phyloP scores from a whole-genome alignment of 331 rosid genomes.

The Saraca asoca region DNA sequence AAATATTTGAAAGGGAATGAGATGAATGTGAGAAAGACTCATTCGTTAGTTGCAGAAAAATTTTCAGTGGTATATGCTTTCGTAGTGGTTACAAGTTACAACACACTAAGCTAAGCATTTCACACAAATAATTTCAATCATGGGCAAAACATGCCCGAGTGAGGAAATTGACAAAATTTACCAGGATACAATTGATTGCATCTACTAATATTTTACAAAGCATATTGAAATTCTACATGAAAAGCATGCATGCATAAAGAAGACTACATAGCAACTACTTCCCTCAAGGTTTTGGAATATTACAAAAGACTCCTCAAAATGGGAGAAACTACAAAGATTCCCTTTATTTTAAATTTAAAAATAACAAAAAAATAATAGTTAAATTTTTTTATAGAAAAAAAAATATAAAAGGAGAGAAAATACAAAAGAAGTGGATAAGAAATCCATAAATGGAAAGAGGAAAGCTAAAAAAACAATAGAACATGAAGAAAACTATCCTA shows the following conservation, averaged over 20 bases:
- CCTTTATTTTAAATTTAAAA: too few relatives aligned
- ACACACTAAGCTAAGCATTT: conserved; percentile 2
- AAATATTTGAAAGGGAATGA: conserved; percentile 14
- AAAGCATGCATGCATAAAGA: background rate
- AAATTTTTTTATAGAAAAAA: too few relatives aligned
- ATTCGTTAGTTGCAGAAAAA: background rate
- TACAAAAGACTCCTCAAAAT: too few relatives aligned
- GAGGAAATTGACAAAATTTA: conserved; percentile 15
- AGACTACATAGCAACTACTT: too few relatives aligned
- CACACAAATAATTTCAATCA: conserved; percentile 12
- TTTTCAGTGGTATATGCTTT: background rate
- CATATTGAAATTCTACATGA: conserved; percentile 10
- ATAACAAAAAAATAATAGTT: too few relatives aligned
- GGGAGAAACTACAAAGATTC: too few relatives aligned
- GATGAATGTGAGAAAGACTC: conserved; percentile 1
- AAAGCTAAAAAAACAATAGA: too few relatives aligned
- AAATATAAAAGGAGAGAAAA: too few relatives aligned
- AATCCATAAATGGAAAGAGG: too few relatives aligned
- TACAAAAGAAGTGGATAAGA: too few relatives aligned
- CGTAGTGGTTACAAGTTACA: conserved; percentile 6
- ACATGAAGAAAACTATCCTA: too few relatives aligned
- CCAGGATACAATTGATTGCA: background rate
- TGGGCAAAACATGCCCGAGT: conserved; percentile 5
- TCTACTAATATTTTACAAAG: background rate
- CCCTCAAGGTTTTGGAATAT: too few relatives aligned